phyloP scores from a whole-genome alignment of 176 grass and related monocot species.

The Lolium rigidum region DNA sequence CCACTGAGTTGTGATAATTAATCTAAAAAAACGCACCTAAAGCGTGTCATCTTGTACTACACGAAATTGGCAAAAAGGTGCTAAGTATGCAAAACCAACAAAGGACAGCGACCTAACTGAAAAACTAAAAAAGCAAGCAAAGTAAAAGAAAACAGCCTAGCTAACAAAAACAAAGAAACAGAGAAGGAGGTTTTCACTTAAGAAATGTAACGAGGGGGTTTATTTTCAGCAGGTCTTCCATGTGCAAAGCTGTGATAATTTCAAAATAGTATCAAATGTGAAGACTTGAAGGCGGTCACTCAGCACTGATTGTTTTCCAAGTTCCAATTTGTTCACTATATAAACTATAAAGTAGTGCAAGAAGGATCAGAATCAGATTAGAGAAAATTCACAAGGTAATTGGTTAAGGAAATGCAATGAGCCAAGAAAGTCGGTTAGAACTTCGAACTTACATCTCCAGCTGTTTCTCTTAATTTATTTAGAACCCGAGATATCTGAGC shows the following conservation, averaged over 20 bases:
- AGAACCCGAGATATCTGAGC: conserved; percentile 64
- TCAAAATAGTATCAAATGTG: conserved; percentile 7
- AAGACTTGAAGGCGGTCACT: not conserved
- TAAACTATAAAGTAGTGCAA: conserved; percentile 18
- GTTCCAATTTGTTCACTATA: conserved; percentile 20
- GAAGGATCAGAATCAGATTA: not conserved
- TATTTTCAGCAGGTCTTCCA: not conserved
- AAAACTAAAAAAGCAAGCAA: conserved; percentile 1
- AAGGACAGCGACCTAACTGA: conserved; percentile 3
- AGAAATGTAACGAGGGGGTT: not conserved
- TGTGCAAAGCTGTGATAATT: conserved; percentile 24
- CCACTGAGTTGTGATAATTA: conserved; percentile 1
- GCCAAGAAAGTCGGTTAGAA: conserved; percentile 12
- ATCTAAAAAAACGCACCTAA: conserved; percentile 8
- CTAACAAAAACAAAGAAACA: conserved; percentile 9
- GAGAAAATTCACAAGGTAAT: not conserved
- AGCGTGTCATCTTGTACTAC: not conserved
- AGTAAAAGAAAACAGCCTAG: not conserved
- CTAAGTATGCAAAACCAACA: not conserved
- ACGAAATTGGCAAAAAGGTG: not conserved
- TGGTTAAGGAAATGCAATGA: conserved; percentile 27
- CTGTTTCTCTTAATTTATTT: conserved; percentile 73
- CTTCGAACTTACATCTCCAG: conserved; percentile 74
- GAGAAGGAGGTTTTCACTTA: conserved; percentile 30
- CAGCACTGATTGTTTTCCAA: not conserved